Evolutionary conservation across 2,329 filamentous ascomycete genomes (phyloP).

Genomic region (Hypoxylon rubiginosum): DNA sequence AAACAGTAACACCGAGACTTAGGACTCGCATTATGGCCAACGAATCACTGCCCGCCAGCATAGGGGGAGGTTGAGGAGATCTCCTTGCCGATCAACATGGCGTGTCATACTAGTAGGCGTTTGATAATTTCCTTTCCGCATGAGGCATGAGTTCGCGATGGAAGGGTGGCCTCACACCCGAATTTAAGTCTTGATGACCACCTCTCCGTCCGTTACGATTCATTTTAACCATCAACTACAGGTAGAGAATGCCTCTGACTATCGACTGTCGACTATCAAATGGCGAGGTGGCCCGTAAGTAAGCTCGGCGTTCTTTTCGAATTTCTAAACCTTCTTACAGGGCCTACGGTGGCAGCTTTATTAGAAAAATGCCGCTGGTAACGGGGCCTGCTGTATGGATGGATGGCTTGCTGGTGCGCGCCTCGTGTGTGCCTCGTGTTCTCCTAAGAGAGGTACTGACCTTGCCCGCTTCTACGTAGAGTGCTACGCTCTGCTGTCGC

Average conservation of each 20-base stretch:
- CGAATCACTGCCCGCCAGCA: slow-evolving; percentile 40
- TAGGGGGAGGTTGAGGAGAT: slow-evolving; percentile 22
- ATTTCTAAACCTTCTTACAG: background rate
- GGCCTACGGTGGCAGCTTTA: slow-evolving; percentile 8
- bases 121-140: slow-evolving; percentile 29
- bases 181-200: slow-evolving; percentile 9
- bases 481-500: slow-evolving; percentile 13
- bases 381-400: slow-evolving; percentile 8
- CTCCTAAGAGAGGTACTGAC: slow-evolving; percentile 1
- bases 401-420: slow-evolving; percentile 10
- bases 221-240: background rate
- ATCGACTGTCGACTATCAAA: background rate
- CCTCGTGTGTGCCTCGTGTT: slow-evolving; percentile 27
- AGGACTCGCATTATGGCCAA: slow-evolving; percentile 23
- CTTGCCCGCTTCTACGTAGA: slow-evolving; percentile 3
- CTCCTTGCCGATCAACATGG: slow-evolving; percentile 34
- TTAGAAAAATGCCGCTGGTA: slow-evolving; percentile 22
- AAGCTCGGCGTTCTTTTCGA: background rate
- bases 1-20: slow-evolving; percentile 24
- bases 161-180: slow-evolving; percentile 9
- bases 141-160: slow-evolving; percentile 39
- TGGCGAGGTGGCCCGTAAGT: background rate
- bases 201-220: background rate
- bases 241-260: background rate
- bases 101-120: slow-evolving; percentile 37